Conservation (phyloP, 257 asterid species). For the Coffea eugenioides region DNA sequence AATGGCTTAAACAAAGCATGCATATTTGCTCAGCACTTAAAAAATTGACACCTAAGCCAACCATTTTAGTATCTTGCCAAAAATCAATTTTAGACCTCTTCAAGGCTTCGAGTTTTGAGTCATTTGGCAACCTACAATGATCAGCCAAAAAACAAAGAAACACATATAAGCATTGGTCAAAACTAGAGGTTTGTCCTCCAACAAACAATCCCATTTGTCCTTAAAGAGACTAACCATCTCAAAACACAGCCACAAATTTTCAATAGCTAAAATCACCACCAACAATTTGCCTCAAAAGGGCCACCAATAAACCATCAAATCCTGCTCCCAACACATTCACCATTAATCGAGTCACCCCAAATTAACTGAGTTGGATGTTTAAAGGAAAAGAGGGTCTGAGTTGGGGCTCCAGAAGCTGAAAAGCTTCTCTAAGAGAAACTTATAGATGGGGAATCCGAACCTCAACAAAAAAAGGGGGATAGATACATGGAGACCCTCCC, state of each 20-base stretch:
- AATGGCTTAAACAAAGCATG: too few relatives aligned
- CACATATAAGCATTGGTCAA: slow-evolving; percentile 56
- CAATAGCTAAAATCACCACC: slow-evolving; percentile 64
- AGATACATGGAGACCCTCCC: too few relatives aligned
- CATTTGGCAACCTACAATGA: slow-evolving; percentile 48
- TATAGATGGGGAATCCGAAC: neutral
- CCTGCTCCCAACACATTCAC: slow-evolving; percentile 57
- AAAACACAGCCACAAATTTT: slow-evolving; percentile 62
- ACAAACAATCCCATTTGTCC: slow-evolving; percentile 51
- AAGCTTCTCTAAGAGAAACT: slow-evolving; percentile 53
- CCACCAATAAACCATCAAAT: slow-evolving; percentile 57
- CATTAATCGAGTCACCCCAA: slow-evolving; percentile 56
- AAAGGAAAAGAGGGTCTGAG: slow-evolving; percentile 73
- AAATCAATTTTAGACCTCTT: slow-evolving; percentile 57
- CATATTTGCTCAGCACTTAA: too few relatives aligned
- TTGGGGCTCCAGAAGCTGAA: slow-evolving; percentile 43
- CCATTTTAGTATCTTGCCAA: slow-evolving; percentile 18
- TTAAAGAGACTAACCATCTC: slow-evolving; percentile 58
- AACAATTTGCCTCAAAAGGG: slow-evolving; percentile 66
- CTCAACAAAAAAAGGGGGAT: too few relatives aligned
- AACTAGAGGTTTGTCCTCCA: slow-evolving; percentile 59
- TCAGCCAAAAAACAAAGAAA: slow-evolving; percentile 71
- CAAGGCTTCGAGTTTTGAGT: slow-evolving; percentile 41
- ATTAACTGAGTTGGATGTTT: slow-evolving; percentile 53
- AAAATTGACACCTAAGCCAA: too few relatives aligned